These are phyloP conservation scores for Porphyrellus cyaneotinctus DNA, from an alignment of 768 basidiomycete species.

Conservation along the genomic window DNA sequence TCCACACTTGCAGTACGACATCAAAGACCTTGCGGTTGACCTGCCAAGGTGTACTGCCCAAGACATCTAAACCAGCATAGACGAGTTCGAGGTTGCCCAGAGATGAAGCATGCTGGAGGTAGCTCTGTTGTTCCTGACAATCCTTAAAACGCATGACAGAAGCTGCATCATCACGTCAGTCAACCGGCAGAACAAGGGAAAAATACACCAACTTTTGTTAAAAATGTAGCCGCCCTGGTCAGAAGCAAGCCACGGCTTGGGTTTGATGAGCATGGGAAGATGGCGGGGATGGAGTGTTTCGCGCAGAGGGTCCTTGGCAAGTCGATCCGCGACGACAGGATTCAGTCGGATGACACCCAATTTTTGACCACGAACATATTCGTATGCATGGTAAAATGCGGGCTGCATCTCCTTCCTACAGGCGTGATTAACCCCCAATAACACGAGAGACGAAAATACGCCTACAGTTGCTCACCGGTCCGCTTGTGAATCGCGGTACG, in stretches of 20 bases:
- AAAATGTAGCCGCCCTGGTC: constrained; percentile 82
- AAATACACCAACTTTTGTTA: constrained; percentile 55
- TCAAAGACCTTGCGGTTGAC: constrained; percentile 80
- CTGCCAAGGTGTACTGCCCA: constrained; percentile 86
- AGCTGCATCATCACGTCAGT: constrained; percentile 35
- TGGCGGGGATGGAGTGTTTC: constrained; percentile 86
- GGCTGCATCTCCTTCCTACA: constrained; percentile 73
- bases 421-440: constrained; percentile 1
- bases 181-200: neutral
- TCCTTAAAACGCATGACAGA: constrained; percentile 92
- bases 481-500: constrained; percentile 53
- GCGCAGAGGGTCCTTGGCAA: constrained; percentile 68
- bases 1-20: constrained; percentile 79
- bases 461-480: constrained; percentile 62
- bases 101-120: constrained; percentile 70
- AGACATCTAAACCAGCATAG: constrained; percentile 84
- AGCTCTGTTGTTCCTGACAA: constrained; percentile 73
- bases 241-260: constrained; percentile 78
- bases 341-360: constrained; percentile 91
- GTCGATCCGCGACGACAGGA: constrained; percentile 67
- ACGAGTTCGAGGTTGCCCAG: constrained; percentile 78
- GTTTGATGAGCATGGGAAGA: constrained; percentile 91
- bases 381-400: constrained; percentile 89
- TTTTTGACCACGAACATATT: constrained; percentile 90
- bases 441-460: constrained; percentile 8